These are phyloP conservation scores for Yamadazyma scolyti DNA, from an alignment of 805 yeast genomes.

Conservation along the genomic window DNA sequence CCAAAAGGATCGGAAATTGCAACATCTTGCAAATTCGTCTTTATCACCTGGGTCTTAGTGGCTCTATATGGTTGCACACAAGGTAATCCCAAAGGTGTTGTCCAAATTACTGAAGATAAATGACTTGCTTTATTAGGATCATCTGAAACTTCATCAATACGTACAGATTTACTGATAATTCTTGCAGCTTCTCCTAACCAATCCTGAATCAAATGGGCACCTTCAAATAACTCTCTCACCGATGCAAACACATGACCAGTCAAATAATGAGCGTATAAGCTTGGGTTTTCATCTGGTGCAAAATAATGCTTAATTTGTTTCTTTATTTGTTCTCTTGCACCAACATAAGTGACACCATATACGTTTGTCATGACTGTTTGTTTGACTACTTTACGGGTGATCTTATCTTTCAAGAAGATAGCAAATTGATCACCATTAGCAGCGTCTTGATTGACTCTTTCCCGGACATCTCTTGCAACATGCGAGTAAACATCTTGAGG, in stretches of 20 bases:
- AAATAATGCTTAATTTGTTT: constrained; percentile 66
- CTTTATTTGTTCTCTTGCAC: constrained; percentile 86
- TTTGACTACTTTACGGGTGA: constrained; percentile 85
- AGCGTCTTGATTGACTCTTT: constrained; percentile 51
- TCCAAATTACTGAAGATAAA: constrained; percentile 93
- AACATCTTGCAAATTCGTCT: constrained; percentile 87
- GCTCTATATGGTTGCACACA: constrained; percentile 96
- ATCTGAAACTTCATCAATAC: constrained; percentile 41
- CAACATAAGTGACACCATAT: constrained; percentile 92
- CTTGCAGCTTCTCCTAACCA: constrained; percentile 91
- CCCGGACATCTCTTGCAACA: constrained; percentile 63
- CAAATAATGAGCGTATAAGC: constrained; percentile 52
- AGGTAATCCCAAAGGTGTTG: constrained; percentile 92
- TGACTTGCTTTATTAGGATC: constrained; percentile 53
- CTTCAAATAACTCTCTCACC: constrained; percentile 78
- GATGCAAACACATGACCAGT: constrained; percentile 78
- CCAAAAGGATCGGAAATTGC: constrained; percentile 84
- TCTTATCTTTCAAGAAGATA: constrained; percentile 50
- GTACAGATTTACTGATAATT: constrained; percentile 63
- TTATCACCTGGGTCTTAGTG: constrained; percentile 56
- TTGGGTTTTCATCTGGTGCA: constrained; percentile 33
- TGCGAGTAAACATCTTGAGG: constrained; percentile 77
- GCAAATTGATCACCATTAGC: constrained; percentile 55
- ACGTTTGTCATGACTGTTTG: constrained; percentile 99
- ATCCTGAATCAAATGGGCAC: constrained; percentile 94